Conservation (phyloP, 345 rosid genomes). For the Euclidium syriacum region DNA sequence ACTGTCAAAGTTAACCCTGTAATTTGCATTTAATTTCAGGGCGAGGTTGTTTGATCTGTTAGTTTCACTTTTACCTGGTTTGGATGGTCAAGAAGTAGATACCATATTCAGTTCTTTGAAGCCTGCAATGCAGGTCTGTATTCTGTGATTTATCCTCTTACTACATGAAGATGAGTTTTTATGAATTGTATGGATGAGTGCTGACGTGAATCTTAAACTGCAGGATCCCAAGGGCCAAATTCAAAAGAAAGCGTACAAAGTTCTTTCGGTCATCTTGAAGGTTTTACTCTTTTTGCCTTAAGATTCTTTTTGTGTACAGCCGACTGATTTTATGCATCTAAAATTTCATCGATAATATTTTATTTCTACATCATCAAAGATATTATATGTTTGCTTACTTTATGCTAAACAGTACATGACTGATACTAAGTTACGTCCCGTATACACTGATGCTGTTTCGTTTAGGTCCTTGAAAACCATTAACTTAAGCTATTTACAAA, state of each 20-base stretch:
- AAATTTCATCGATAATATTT: neutral
- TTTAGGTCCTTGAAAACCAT: neutral
- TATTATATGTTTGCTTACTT: neutral
- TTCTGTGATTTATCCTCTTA: neutral
- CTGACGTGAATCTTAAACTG: conserved; percentile 22
- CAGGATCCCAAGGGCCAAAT: conserved; percentile 70
- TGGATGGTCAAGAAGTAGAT: conserved; percentile 49
- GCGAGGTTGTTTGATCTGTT: conserved; percentile 75
- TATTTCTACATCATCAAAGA: neutral
- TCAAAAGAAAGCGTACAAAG: conserved; percentile 95
- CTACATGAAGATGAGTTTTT: conserved; percentile 4
- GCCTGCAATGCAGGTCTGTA: conserved; percentile 75
- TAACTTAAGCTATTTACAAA: neutral
- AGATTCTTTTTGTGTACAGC: neutral
- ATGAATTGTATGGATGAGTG: neutral
- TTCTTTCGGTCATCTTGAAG: conserved; percentile 72
- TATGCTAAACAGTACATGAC: neutral
- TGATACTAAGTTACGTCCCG: neutral
- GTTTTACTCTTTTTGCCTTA: conserved; percentile 32
- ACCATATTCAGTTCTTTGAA: conserved; percentile 55
- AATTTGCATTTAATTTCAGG: conserved; percentile 42
- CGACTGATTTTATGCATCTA: conserved; percentile 2
- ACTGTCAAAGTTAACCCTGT: neutral
- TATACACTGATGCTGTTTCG: conserved; percentile 2
- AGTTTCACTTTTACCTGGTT: conserved; percentile 74